Evolutionary conservation across 345 rosid species (phyloP).

Genomic region (Populus ilicifolia): DNA sequence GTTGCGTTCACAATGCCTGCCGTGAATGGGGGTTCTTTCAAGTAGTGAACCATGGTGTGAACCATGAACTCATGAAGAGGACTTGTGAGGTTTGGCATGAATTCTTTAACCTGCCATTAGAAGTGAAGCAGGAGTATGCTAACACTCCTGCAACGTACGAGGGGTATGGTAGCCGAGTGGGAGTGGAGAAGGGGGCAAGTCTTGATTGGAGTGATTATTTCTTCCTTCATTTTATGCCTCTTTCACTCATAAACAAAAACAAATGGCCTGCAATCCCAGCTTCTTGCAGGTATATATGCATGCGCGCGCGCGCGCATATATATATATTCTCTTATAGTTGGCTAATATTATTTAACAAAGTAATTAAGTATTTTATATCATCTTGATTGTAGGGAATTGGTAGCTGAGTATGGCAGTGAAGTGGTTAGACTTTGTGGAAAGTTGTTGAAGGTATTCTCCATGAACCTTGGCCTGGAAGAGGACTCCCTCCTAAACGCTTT

Average conservation of each 20-base stretch:
- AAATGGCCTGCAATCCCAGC: conserved; percentile 27
- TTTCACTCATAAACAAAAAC: not conserved
- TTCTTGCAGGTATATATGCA: conserved; percentile 29
- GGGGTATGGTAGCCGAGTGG: conserved; percentile 33
- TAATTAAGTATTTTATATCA: not conserved
- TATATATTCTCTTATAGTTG: no score
- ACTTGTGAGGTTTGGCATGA: conserved; percentile 24
- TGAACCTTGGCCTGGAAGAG: conserved; percentile 27
- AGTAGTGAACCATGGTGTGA: conserved; percentile 27
- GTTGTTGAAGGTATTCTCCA: conserved; percentile 22
- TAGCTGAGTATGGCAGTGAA: conserved; percentile 21
- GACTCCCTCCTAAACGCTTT: conserved; percentile 17
- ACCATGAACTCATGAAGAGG: conserved; percentile 14
- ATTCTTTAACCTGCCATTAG: conserved; percentile 26
- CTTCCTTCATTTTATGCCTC: conserved; percentile 28
- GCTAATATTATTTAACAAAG: no score
- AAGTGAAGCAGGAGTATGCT: conserved; percentile 22
- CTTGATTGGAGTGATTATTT: conserved; percentile 37
- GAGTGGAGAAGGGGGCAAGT: conserved; percentile 23
- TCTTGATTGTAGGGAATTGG: conserved; percentile 16
- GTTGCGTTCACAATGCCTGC: conserved; percentile 10
- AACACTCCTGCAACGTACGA: conserved; percentile 25
- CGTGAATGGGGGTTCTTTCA: conserved; percentile 36
- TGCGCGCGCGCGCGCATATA: no score
- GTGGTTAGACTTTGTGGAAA: conserved; percentile 22